phyloP scores from a whole-genome alignment of 2,329 filamentous ascomycete genomes.

The Aspergillus ochraceoroseus region DNA sequence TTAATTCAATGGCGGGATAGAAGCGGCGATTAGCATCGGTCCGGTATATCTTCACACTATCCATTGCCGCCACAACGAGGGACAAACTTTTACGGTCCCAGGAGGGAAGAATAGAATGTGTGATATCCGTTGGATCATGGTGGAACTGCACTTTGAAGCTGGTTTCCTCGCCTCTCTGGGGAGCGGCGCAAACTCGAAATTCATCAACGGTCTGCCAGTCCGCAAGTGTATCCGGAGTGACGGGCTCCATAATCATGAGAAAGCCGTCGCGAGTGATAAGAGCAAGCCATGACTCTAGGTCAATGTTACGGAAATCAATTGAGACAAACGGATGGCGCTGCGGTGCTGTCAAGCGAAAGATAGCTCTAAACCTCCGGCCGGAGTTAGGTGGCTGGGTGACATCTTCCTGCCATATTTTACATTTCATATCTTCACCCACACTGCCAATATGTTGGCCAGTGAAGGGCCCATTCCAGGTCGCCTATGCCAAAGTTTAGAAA shows the following conservation, averaged over 20 bases:
- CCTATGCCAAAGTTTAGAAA: conserved; percentile 47
- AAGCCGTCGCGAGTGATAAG: conserved; percentile 77
- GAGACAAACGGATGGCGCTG: conserved; percentile 69
- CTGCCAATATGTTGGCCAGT: conserved; percentile 84
- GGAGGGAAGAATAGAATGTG: conserved; percentile 72
- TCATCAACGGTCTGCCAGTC: conserved; percentile 73
- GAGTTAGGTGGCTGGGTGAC: conserved; percentile 67
- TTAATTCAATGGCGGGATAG: conserved; percentile 74
- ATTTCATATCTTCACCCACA: conserved; percentile 81
- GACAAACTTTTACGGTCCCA: conserved; percentile 72
- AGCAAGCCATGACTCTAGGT: conserved; percentile 77
- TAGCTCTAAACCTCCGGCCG: conserved; percentile 73
- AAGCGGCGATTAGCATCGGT: conserved; percentile 71
- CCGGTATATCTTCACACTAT: conserved; percentile 75
- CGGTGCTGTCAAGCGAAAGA: conserved; percentile 58
- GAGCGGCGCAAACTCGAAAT: conserved; percentile 65
- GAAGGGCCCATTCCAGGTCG: conserved; percentile 89
- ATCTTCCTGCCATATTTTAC: conserved; percentile 91
- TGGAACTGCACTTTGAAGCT: conserved; percentile 84
- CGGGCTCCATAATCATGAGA: conserved; percentile 76
- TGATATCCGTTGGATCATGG: conserved; percentile 69
- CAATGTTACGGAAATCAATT: conserved; percentile 80
- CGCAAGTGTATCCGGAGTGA: conserved; percentile 72
- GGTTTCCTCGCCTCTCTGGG: conserved; percentile 75
- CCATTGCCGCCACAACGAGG: conserved; percentile 81